Base-by-base conservation (phyloP, 306 rosid species). In the Ammopiptanthus mongolicus region DNA sequence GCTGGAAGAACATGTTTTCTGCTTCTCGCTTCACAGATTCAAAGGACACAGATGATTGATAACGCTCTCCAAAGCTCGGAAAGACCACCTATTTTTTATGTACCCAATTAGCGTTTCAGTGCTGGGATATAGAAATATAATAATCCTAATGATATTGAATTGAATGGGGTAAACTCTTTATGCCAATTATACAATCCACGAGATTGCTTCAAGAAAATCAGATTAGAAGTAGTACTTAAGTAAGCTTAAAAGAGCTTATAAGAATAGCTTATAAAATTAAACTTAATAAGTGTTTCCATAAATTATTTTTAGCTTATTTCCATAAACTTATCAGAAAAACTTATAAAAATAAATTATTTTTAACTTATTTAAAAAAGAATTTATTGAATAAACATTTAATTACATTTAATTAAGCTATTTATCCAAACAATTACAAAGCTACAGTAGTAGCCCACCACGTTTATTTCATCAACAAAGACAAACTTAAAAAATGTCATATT, bases 31-130 rank as follows among this genome's bases (percentile, higher is more conserved):
- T 88, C 55, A 83, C 85, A 2, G 88, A 78, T 18, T 88, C 90
- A 6, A 86, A 88, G 65, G 86, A 77, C 66, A 85, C 88, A 2
- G 92, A 71, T 6, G 92, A 88, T n/a, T 85, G 90, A 36, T 88
- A 88, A 69, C 88, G 89, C 86, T 88, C 90, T 65, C 92, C 92
- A 46, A 88, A 88, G 85, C 92, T 88, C 28, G 92, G 92, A 78
- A 88, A 88, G 73, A 88, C 66, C 55, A 9, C 88, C 92, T 88
- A 82, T 25, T 25, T 25, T 28, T 15, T 19, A 64, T 18, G 34
- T 63, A 73, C 69, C 39, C 25, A 62, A 55, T 3, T 70, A 25
- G 28, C 18, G 31, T 14, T 7, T 69, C 25, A 65, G 62, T 37
- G 60, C 0, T 64, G 47, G 25, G 37, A 21, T 36, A 14, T 12